Conservation (phyloP, 805 yeast genomes). For the Candida railenensis region DNA sequence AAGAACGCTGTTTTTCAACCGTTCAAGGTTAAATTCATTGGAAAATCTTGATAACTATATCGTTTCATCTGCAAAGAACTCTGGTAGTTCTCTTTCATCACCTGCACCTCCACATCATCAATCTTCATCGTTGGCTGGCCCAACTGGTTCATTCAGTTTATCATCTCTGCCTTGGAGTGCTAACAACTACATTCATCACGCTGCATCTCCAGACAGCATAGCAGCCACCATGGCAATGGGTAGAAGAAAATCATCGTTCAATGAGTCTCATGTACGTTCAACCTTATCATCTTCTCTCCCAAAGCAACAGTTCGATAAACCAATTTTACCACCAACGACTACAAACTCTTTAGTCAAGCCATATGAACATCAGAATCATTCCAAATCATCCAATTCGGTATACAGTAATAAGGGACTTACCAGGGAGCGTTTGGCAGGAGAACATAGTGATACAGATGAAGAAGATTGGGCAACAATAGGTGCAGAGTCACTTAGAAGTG, state of each 20-base stretch:
- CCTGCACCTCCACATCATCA: slow-evolving; percentile 27
- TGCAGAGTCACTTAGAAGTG: slow-evolving; percentile 59
- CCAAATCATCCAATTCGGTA: slow-evolving; percentile 12
- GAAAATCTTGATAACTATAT: slow-evolving; percentile 44
- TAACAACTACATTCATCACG: slow-evolving; percentile 14
- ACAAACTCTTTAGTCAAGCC: slow-evolving; percentile 9
- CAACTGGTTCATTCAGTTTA: slow-evolving; percentile 4
- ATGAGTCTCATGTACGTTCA: slow-evolving; percentile 35
- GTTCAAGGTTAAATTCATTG: slow-evolving; percentile 41
- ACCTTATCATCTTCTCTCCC: slow-evolving; percentile 24
- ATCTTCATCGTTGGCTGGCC: slow-evolving; percentile 1
- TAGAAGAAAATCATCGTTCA: slow-evolving; percentile 40
- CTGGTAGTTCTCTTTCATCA: slow-evolving; percentile 31
- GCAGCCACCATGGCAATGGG: slow-evolving; percentile 17
- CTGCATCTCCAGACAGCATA: slow-evolving; percentile 17
- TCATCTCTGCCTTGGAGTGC: slow-evolving; percentile 17
- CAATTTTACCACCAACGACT: slow-evolving; percentile 11
- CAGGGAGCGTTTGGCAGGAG: not conserved
- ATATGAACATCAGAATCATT: slow-evolving; percentile 5
- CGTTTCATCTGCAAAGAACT: slow-evolving; percentile 38
- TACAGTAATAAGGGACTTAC: slow-evolving; percentile 3
- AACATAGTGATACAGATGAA: slow-evolving; percentile 79
- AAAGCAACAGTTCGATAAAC: slow-evolving; percentile 8
- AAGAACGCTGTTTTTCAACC: slow-evolving; percentile 31
- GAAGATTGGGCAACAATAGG: slow-evolving; percentile 96